Percentiles rank a stretch among this genome's conserved stretches.
Evolutionary conservation across 805 yeast genomes (phyloP).

Genomic region (Candida sphagnicola): DNA sequence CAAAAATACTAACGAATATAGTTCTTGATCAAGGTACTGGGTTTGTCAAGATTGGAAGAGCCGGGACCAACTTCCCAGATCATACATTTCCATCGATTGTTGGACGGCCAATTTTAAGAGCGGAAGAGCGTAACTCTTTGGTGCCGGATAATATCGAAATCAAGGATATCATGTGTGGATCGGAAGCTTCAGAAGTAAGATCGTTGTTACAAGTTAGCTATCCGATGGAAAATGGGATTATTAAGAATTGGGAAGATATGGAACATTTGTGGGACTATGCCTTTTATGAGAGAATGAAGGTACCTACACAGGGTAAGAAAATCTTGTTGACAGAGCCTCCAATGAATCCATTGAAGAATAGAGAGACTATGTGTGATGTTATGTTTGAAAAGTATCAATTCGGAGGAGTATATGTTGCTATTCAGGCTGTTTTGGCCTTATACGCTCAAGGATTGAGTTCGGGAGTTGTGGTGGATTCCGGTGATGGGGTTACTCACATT

Average conservation of each 20-base stretch:
- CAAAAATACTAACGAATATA: slow-evolving; percentile 16
- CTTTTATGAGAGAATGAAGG: slow-evolving; percentile 83
- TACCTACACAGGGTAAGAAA: slow-evolving; percentile 70
- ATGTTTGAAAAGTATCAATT: slow-evolving; percentile 90
- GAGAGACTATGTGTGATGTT: slow-evolving; percentile 87
- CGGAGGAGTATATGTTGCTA: slow-evolving; percentile 92
- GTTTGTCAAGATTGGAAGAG: slow-evolving; percentile 94
- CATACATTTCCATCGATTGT: slow-evolving; percentile 95
- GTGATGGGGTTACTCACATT: slow-evolving; percentile 98
- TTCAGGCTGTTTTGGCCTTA: slow-evolving; percentile 95
- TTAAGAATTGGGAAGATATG: slow-evolving; percentile 98
- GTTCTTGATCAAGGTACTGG: slow-evolving; percentile 99
- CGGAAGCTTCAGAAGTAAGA: slow-evolving; percentile 88
- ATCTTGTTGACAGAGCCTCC: slow-evolving; percentile 95
- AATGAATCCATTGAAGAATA: slow-evolving; percentile 87
- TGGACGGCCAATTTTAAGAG: slow-evolving; percentile 94
- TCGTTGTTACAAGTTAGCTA: slow-evolving; percentile 89
- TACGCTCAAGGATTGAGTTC: slow-evolving; percentile 96
- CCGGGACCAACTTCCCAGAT: slow-evolving; percentile 96
- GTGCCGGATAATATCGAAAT: slow-evolving; percentile 64
- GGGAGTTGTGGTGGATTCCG: slow-evolving; percentile 98
- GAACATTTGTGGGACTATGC: slow-evolving; percentile 98
- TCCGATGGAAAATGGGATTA: slow-evolving; percentile 98
- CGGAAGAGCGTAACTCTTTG: slow-evolving; percentile 75
- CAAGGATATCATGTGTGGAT: slow-evolving; percentile 97